A percentile compares a stretch with the other conserved stretches of the same genome.
Evolutionary conservation across 2,329 filamentous ascomycete species (phyloP).

Genomic region (Cladosporium velox): DNA sequence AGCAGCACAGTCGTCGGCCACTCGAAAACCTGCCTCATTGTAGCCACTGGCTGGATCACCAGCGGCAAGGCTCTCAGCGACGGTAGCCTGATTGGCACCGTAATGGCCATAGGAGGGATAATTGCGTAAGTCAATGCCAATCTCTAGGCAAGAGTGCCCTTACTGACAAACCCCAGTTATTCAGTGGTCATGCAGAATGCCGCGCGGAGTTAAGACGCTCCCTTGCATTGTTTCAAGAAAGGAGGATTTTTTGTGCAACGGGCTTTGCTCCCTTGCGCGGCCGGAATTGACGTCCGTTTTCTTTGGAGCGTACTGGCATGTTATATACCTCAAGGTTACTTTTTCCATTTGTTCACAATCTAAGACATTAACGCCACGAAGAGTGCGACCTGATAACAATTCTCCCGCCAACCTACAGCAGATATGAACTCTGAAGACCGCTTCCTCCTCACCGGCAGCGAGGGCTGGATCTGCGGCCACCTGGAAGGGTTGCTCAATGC

Average conservation of each 20-base stretch:
- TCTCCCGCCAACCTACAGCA: not conserved
- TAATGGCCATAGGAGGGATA: conserved; percentile 37
- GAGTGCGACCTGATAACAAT: not conserved
- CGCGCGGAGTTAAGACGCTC: conserved; percentile 13
- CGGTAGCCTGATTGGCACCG: conserved; percentile 35
- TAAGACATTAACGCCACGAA: not conserved
- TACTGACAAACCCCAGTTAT: conserved; percentile 17
- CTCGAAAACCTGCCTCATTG: conserved; percentile 39
- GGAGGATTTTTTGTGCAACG: conserved; percentile 5
- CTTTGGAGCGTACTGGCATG: not conserved
- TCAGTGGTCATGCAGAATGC: conserved; percentile 18
- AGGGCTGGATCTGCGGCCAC: conserved; percentile 65
- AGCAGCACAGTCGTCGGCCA: conserved; percentile 40
- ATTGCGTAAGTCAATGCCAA: conserved; percentile 30
- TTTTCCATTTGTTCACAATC: not conserved
- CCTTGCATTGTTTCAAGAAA: not conserved
- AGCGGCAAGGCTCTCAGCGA: conserved; percentile 30
- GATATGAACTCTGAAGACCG: conserved; percentile 25
- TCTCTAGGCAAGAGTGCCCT: not conserved
- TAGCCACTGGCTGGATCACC: conserved; percentile 36
- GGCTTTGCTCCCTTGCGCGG: not conserved
- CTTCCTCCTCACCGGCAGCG: conserved; percentile 66
- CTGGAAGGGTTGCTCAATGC: conserved; percentile 59
- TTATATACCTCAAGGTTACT: not conserved
- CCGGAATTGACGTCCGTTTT: not conserved